Percentiles rank a stretch among this genome's conserved stretches.
Evolutionary conservation across 2,329 filamentous ascomycete genomes (phyloP).

Genomic region (Cytospora piceicola): DNA sequence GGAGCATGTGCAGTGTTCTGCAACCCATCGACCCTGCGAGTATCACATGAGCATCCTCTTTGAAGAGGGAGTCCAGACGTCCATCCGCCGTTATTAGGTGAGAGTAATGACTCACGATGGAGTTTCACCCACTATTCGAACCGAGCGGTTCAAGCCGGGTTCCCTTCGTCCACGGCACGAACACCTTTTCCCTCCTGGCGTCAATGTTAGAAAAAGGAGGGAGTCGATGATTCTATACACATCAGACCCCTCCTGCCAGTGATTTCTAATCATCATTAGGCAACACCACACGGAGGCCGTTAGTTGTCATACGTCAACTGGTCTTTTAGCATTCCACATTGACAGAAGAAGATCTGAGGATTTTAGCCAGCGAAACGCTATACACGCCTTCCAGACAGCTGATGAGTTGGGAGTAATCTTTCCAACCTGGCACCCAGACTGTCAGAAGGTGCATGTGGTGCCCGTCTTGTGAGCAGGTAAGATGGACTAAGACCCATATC

Average conservation of each 20-base stretch:
- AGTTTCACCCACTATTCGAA: not conserved
- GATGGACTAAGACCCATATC: slow-evolving; percentile 24
- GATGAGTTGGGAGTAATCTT: slow-evolving; percentile 35
- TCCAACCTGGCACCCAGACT: slow-evolving; percentile 32
- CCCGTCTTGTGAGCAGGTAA: not conserved
- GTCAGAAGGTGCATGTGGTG: slow-evolving; percentile 7
- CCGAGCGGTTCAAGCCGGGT: too few relatives aligned
- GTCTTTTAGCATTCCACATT: not conserved
- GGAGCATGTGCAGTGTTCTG: not conserved
- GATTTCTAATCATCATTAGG: slow-evolving; percentile 23
- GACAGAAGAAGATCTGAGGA: not conserved
- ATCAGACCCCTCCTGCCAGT: not conserved
- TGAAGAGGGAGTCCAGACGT: not conserved
- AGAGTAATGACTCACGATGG: not conserved
- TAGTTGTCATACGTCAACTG: slow-evolving; percentile 19
- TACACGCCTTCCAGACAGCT: slow-evolving; percentile 34
- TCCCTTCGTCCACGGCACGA: too few relatives aligned
- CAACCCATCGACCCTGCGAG: not conserved
- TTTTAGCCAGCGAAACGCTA: slow-evolving; percentile 16
- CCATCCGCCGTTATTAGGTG: not conserved
- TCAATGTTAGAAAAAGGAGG: too few relatives aligned
- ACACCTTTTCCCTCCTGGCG: too few relatives aligned
- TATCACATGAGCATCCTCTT: not conserved
- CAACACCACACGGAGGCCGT: slow-evolving; percentile 27
- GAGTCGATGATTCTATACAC: not conserved